A percentile compares a stretch with the other conserved stretches of the same genome.
phyloP scores from a whole-genome alignment of 2,329 filamentous ascomycete genomes.

The Arthrobotrys sinensis region DNA sequence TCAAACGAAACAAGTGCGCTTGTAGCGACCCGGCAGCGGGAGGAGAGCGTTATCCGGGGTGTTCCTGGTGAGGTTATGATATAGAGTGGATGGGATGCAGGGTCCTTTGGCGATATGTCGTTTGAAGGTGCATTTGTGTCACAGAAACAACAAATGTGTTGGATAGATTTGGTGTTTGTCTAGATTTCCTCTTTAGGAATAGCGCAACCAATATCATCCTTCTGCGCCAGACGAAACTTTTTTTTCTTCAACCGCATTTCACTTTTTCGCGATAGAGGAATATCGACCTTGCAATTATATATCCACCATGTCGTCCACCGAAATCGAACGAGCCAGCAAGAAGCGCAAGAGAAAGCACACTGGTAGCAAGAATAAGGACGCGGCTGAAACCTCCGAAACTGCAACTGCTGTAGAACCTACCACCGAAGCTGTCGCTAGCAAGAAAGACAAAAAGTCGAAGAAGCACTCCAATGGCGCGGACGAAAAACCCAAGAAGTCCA shows the following conservation, averaged over 20 bases:
- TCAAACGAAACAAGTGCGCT: conserved; percentile 32
- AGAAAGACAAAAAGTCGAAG: conserved; percentile 49
- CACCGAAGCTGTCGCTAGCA: conserved; percentile 7
- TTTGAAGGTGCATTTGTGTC: conserved; percentile 5
- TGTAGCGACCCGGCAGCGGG: conserved; percentile 22
- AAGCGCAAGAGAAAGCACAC: conserved; percentile 60
- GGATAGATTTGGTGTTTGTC: conserved; percentile 37
- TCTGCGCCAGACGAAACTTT: conserved; percentile 47
- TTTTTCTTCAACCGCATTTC: conserved; percentile 35
- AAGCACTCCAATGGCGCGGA: conserved; percentile 15
- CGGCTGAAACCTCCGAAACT: conserved; percentile 7
- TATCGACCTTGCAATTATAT: conserved; percentile 16
- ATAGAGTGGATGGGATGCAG: conserved; percentile 2
- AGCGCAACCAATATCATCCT: neutral
- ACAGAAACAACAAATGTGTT: conserved; percentile 31
- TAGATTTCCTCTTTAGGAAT: conserved; percentile 30
- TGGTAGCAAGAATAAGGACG: conserved; percentile 48
- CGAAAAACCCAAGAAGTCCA: conserved; percentile 28
- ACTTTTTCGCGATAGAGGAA: conserved; percentile 23
- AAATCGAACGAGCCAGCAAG: conserved; percentile 58
- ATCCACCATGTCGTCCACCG: conserved; percentile 45
- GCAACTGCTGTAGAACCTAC: conserved; percentile 3
- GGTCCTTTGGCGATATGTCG: conserved; percentile 3
- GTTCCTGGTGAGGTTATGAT: conserved; percentile 4
- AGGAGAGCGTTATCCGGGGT: conserved; percentile 13